Evolutionary conservation across 2,329 filamentous ascomycete species (phyloP), one percentile per base, ranked within the genome.

Genomic region (Colletotrichum salicis): DNA sequence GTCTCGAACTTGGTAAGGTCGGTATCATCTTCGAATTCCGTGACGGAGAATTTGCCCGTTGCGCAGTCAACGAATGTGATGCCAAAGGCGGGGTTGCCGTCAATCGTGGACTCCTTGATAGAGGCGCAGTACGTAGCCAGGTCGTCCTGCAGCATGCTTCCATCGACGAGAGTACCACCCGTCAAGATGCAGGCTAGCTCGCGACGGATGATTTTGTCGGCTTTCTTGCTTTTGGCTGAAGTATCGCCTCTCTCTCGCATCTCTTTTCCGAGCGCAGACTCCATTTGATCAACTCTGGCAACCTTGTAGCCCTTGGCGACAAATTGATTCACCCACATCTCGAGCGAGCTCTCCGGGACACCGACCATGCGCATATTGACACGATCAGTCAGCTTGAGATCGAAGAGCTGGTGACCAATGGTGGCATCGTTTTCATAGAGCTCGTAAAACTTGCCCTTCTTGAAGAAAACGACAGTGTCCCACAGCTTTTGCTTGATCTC

Each of bases 321-420:
- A 77, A 99, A 99, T 78, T 99, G 96, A 77, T 97, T 97, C 68
- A 96, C 95, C 96, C 96, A 99, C 80, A 96, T 92, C 78, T 96
- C 94, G n/a, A 99, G 86, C 13, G 95, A 97, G 78, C 94, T 93
- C 81, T 99, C 96, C 0, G 96, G 96, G 0, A 99, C 96, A 73
- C 96, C 96, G 2, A 98, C 96, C 96, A 99, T 99, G 75, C 96
- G 93, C 96, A 99, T 99, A 80, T 99, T 99, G 80, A 99, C 96
- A 66, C 96, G 90, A 77, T 99, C 96, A 0, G 96, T 99, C 79
- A 99, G 92, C 84, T 99, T 99, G 68, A 99, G 88, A 81, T 99
- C 96, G 77, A 99, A 99, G 19, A 98, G 87, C 80, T 98, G 96
- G 79, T 99, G 95, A 5, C 96, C 96, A 67, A 98, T 92, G 0